Conservation (phyloP, 192 early-diverging fungal genomes). For the Linnemannia exigua region DNA sequence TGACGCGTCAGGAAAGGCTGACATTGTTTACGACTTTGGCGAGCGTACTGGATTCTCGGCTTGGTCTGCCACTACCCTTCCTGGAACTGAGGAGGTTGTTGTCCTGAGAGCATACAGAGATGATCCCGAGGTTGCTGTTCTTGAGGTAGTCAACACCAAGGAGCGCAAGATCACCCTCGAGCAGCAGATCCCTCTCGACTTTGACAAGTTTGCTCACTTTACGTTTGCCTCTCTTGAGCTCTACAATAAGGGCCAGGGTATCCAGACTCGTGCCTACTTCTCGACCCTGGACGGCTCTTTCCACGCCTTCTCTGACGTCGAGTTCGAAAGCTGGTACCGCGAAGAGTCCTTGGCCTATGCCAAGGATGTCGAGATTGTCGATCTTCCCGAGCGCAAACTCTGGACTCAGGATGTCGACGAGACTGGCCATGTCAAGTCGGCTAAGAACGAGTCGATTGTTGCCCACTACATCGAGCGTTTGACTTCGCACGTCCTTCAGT, state of each 20-base stretch:
- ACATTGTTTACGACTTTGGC: slow-evolving; percentile 33
- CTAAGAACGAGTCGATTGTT: slow-evolving; percentile 62
- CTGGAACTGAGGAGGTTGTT: slow-evolving; percentile 41
- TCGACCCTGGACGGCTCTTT: slow-evolving; percentile 75
- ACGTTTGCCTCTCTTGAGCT: slow-evolving; percentile 35
- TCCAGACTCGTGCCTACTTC: slow-evolving; percentile 61
- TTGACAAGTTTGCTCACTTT: slow-evolving; percentile 25
- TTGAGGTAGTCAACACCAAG: slow-evolving; percentile 48
- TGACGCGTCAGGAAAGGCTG: slow-evolving; percentile 22
- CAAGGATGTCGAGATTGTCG: slow-evolving; percentile 80
- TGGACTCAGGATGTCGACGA: slow-evolving; percentile 80
- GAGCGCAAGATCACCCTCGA: slow-evolving; percentile 31
- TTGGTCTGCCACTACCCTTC: slow-evolving; percentile 37
- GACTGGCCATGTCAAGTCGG: slow-evolving; percentile 66
- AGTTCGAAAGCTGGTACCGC: slow-evolving; percentile 78
- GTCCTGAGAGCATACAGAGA: slow-evolving; percentile 40
- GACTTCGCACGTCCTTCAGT: slow-evolving; percentile 62
- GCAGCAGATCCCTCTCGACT: slow-evolving; percentile 33
- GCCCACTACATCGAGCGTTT: slow-evolving; percentile 77
- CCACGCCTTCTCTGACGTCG: slow-evolving; percentile 61
- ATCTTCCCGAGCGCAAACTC: slow-evolving; percentile 80
- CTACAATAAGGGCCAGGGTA: slow-evolving; percentile 54
- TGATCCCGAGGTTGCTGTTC: slow-evolving; percentile 16
- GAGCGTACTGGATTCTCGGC: slow-evolving; percentile 48
- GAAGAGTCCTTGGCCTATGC: slow-evolving; percentile 88